These are phyloP conservation scores for Botrytis squamosa DNA, from an alignment of 2,329 filamentous ascomycete species.

Conservation along the genomic window DNA sequence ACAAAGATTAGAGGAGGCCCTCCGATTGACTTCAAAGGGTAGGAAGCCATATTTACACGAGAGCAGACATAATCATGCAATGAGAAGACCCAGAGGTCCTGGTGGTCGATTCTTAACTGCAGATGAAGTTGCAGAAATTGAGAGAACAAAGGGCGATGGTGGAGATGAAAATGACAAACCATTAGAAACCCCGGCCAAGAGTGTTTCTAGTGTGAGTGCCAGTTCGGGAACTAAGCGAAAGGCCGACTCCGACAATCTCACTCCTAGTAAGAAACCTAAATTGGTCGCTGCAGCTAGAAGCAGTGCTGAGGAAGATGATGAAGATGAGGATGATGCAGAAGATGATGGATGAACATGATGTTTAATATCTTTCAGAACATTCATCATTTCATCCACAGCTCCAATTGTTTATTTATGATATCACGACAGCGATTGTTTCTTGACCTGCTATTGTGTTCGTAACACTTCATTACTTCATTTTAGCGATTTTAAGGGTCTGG, in stretches of 20 bases:
- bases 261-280: slow-evolving; percentile 55
- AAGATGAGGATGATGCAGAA: slow-evolving; percentile 39
- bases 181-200: slow-evolving; percentile 36
- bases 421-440: slow-evolving; percentile 35
- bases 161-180: slow-evolving; percentile 43
- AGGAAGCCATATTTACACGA: slow-evolving; percentile 97
- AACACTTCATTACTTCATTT: slow-evolving; percentile 27
- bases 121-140: slow-evolving; percentile 90
- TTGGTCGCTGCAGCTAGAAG: slow-evolving; percentile 37
- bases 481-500: slow-evolving; percentile 23
- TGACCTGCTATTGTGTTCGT: slow-evolving; percentile 25
- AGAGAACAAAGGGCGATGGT: slow-evolving; percentile 54
- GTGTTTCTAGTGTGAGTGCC: slow-evolving; percentile 34
- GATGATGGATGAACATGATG: slow-evolving; percentile 31
- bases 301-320: slow-evolving; percentile 38
- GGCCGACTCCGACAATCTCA: slow-evolving; percentile 50
- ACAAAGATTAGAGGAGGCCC: slow-evolving; percentile 88
- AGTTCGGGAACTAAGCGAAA: slow-evolving; percentile 58
- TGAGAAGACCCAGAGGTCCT: slow-evolving; percentile 89
- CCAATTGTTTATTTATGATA: slow-evolving; percentile 34
- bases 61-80: slow-evolving; percentile 95
- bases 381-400: slow-evolving; percentile 10
- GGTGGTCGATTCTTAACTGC: slow-evolving; percentile 95
- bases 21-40: slow-evolving; percentile 90
- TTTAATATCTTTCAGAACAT: not conserved